Percentiles rank a stretch among this genome's conserved stretches.
Evolutionary conservation across 257 asterid species (phyloP).

Genomic region (Solanum habrochaites): DNA sequence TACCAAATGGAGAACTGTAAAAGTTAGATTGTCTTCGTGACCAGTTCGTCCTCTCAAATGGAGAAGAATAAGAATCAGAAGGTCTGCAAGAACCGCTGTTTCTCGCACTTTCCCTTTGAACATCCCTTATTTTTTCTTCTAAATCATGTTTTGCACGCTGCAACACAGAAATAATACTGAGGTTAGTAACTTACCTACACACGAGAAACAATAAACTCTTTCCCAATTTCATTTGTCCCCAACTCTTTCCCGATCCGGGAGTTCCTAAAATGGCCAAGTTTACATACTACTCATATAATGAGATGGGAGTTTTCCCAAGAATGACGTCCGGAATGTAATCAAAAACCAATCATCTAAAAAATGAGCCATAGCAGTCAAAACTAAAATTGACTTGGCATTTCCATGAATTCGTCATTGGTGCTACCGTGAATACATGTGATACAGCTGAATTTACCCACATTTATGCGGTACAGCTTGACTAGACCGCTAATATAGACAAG

Average conservation of each 20-base stretch:
- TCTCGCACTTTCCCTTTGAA: constrained; percentile 22
- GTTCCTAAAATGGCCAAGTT: neutral
- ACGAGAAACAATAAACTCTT: neutral
- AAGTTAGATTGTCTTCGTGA: constrained; percentile 35
- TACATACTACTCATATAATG: neutral
- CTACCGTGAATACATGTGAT: no score
- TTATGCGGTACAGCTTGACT: no score
- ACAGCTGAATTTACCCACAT: no score
- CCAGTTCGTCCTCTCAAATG: constrained; percentile 31
- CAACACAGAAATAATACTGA: neutral
- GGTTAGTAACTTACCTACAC: neutral
- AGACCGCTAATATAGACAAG: no score
- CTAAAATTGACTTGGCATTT: no score
- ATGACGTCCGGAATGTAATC: no score
- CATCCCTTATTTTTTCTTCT: constrained; percentile 50
- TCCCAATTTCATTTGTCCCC: neutral
- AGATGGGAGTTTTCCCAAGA: no score
- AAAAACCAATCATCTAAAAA: no score
- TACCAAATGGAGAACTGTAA: constrained; percentile 28
- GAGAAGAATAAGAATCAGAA: constrained; percentile 51
- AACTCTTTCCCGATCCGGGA: neutral
- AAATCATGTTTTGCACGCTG: constrained; percentile 62
- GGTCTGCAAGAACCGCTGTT: constrained; percentile 24
- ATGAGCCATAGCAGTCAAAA: no score
- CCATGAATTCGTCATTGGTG: no score